These are phyloP conservation scores for Populus alba DNA, from an alignment of 345 rosid genomes.

Conservation along the genomic window DNA sequence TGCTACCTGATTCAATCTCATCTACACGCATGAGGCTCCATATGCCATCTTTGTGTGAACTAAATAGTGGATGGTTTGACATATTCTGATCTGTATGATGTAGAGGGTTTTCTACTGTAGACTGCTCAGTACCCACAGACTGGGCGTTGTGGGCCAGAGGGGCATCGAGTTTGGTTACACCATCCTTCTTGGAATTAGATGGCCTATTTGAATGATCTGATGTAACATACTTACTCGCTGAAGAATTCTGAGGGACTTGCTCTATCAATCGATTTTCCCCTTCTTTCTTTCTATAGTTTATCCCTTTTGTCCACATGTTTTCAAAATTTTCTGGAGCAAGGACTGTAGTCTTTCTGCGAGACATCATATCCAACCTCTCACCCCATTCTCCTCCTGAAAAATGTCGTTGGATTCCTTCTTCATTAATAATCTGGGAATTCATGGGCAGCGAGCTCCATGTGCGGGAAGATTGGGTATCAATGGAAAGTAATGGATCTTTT, in stretches of 20 bases:
- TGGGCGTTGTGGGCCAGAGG: constrained; percentile 20
- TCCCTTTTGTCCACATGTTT: constrained; percentile 97
- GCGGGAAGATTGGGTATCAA: constrained; percentile 68
- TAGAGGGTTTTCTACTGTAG: constrained; percentile 22
- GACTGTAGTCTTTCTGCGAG: constrained; percentile 76
- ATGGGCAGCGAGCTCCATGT: constrained; percentile 66
- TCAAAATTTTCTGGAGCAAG: constrained; percentile 98
- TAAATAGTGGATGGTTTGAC: constrained; percentile 32
- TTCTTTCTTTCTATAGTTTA: constrained; percentile 65
- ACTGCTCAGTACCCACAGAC: constrained; percentile 20
- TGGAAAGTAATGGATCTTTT: constrained; percentile 92
- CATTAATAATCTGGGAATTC: constrained; percentile 45
- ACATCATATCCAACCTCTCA: constrained; percentile 69
- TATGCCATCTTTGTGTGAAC: constrained; percentile 52
- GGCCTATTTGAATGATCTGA: constrained; percentile 23
- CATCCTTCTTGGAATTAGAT: constrained; percentile 30
- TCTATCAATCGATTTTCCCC: constrained; percentile 37
- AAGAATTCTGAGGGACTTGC: constrained; percentile 38
- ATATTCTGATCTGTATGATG: constrained; percentile 31
- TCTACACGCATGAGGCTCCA: constrained; percentile 26
- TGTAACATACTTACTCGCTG: constrained; percentile 31
- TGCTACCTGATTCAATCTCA: constrained; percentile 51
- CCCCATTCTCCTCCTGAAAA: constrained; percentile 74
- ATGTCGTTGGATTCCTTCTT: constrained; percentile 40
- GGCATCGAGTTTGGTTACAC: constrained; percentile 24